A percentile compares a stretch with the other conserved stretches of the same genome.
Evolutionary conservation across 225 moss, liverwort and hornwort genomes (phyloP).

Genomic region (Pleurozium schreberi): DNA sequence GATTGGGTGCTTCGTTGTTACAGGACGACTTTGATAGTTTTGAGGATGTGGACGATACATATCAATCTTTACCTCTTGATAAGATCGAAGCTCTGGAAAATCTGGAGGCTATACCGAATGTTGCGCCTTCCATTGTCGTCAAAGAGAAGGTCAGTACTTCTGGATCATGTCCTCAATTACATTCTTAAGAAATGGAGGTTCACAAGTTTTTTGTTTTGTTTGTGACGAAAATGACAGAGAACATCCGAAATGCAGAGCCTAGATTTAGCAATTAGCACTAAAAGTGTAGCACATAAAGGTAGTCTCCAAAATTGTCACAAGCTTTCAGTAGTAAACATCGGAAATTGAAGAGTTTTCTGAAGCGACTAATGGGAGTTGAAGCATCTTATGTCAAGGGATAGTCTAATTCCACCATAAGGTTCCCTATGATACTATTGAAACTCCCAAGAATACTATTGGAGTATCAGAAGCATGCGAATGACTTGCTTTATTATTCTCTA

Average conservation of each 20-base stretch:
- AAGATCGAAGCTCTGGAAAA: constrained; percentile 89
- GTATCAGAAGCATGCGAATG: background rate
- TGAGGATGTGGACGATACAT: constrained; percentile 74
- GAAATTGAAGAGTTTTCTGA: background rate
- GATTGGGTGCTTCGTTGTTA: constrained; percentile 3
- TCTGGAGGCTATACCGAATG: constrained; percentile 64
- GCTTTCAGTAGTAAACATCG: background rate
- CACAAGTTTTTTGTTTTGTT: background rate
- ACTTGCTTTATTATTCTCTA: background rate
- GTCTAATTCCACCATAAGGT: background rate
- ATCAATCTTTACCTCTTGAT: constrained; percentile 81
- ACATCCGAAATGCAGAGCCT: background rate
- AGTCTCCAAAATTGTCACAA: background rate
- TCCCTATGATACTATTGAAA: background rate
- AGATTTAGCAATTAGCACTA: background rate
- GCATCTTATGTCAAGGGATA: background rate
- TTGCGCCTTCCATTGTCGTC: constrained; percentile 57
- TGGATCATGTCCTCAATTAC: background rate
- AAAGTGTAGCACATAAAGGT: background rate
- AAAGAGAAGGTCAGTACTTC: constrained; percentile 74
- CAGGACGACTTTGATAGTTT: constrained; percentile 91
- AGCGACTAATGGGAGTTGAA: background rate
- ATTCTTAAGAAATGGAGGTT: background rate
- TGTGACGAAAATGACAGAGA: background rate
- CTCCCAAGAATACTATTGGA: background rate